These are phyloP conservation scores for Rhododendron ferrugineum DNA, from an alignment of 148 eudicot species.

Conservation along the genomic window DNA sequence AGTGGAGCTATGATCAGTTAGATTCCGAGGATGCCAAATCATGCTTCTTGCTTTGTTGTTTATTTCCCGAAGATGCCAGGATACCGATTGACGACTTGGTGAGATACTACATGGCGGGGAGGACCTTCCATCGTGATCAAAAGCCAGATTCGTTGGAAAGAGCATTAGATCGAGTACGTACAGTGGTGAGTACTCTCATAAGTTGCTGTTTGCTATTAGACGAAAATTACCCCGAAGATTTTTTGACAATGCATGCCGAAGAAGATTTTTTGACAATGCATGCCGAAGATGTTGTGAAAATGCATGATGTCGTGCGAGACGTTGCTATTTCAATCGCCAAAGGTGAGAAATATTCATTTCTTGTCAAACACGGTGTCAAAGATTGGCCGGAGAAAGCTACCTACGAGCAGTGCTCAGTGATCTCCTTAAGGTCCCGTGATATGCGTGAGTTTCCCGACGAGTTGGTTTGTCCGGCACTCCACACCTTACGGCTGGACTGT, in stretches of 20 bases:
- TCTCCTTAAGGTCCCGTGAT: neutral
- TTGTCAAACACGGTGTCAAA: neutral
- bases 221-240: neutral
- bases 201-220: neutral
- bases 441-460: neutral
- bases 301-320: neutral
- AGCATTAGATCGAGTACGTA: neutral
- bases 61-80: neutral
- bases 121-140: neutral
- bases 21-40: neutral
- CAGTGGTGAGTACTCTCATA: neutral
- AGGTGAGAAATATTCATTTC: neutral
- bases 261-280: neutral
- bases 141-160: neutral
- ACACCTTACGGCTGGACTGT: neutral
- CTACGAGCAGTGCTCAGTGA: neutral
- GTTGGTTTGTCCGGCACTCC: neutral
- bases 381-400: neutral
- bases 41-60: conserved; percentile 8
- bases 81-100: neutral
- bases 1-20: conserved; percentile 10
- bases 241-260: no score
- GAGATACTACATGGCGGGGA: neutral
- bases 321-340: neutral
- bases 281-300: neutral